A percentile compares a stretch with the other conserved stretches of the same genome.
Evolutionary conservation across 495 filamentous ascomycete species (phyloP).

Genomic region (Penicillium malachiteum): DNA sequence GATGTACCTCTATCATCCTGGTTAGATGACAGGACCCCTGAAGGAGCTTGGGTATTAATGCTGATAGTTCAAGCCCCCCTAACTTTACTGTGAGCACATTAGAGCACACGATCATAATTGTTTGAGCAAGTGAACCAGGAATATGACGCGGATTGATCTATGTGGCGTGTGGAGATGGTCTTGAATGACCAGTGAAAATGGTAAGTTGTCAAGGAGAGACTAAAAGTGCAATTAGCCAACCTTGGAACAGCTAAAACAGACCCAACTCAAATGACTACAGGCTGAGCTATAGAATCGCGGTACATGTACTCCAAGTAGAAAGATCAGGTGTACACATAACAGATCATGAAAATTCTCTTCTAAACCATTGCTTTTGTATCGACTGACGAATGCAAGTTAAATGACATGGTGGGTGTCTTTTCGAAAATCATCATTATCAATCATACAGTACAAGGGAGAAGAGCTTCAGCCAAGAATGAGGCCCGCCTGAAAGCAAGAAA

Average conservation of each 20-base stretch:
- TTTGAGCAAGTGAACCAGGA: background rate
- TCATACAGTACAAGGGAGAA: conserved; percentile 46
- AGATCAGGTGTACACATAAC: background rate
- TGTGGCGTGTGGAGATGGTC: background rate
- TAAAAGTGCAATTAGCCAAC: background rate
- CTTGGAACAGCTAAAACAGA: background rate
- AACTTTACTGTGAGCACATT: conserved; percentile 1
- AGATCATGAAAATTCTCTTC: conserved; percentile 16
- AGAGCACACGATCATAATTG: conserved; percentile 5
- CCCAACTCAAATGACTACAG: background rate
- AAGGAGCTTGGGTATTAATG: background rate
- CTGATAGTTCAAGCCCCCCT: background rate
- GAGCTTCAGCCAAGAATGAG: conserved; percentile 33
- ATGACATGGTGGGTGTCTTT: conserved; percentile 41
- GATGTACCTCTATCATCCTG: background rate
- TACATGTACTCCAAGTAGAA: too few relatives aligned
- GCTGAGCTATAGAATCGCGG: background rate
- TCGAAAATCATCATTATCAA: conserved; percentile 45
- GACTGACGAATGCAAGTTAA: conserved; percentile 34
- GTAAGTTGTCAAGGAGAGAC: background rate
- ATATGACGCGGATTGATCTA: background rate
- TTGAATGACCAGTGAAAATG: background rate
- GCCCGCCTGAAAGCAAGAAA: conserved; percentile 38
- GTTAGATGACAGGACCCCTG: conserved; percentile 2
- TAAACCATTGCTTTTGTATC: conserved; percentile 40